These are phyloP conservation scores for Nicotiana knightiana DNA, from an alignment of 257 asterid species.

Conservation along the genomic window DNA sequence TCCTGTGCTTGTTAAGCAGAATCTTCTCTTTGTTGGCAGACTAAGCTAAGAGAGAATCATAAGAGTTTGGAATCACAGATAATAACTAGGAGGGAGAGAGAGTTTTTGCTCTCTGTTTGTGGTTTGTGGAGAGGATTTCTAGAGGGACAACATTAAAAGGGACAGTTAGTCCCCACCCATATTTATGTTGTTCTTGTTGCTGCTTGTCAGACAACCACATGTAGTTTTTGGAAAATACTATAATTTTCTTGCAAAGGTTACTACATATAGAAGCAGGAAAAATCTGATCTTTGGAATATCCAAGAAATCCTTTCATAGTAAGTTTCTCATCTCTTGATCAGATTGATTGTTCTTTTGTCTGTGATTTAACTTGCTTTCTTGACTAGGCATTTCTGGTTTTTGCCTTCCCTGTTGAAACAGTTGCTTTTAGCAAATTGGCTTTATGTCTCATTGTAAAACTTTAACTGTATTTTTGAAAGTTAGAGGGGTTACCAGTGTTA, in stretches of 20 bases:
- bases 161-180: constrained; percentile 13
- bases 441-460: neutral
- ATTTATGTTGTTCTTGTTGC: constrained; percentile 26
- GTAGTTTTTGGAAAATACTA: constrained; percentile 1
- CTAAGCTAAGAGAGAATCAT: constrained; percentile 27
- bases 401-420: too few relatives aligned
- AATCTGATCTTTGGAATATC: constrained; percentile 47
- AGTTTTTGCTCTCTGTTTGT: neutral
- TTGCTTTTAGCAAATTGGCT: too few relatives aligned
- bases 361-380: constrained; percentile 8
- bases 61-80: constrained; percentile 23
- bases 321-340: constrained; percentile 23
- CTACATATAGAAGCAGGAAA: neutral
- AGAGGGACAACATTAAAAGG: neutral
- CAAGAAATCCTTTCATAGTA: constrained; percentile 46
- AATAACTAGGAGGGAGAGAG: neutral
- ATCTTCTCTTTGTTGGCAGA: constrained; percentile 21
- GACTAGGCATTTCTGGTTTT: neutral
- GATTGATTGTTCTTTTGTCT: constrained; percentile 10
- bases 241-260: constrained; percentile 1
- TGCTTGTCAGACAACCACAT: constrained; percentile 34
- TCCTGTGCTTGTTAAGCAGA: constrained; percentile 13
- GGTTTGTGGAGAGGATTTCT: neutral
- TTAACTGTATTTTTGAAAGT: neutral
- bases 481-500: too few relatives aligned